Evolutionary conservation across 352 stramenopile genomes (phyloP), one percentile per base, ranked within the genome.

Genomic region (Plasmopara viticola): DNA sequence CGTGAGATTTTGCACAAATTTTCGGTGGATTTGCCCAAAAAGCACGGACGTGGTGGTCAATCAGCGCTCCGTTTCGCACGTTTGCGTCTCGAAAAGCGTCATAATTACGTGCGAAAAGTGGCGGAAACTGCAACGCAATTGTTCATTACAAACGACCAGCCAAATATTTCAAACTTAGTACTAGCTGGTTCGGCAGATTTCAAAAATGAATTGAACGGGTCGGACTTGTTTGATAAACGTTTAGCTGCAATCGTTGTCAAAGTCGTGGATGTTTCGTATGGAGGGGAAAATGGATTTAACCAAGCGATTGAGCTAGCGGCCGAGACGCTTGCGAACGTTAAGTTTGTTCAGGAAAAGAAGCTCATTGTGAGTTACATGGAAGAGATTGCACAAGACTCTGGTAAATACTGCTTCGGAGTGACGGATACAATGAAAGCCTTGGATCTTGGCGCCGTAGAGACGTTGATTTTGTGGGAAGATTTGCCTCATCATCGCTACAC

Each of bases 291-390:
- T 60, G 97, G 97, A 6, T 99, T 99, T 78, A 99, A 99, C 71
- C 97, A 99, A 79, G 97, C 96, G 18, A 99, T 99, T 72, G 97
- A 99, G 61, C 79, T 98, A 42, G 89, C 87, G 9, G 93, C 95
- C 6, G 97, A 99, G 72, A 97, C 96, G 37, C 74, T 99, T 6
- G 72, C 94, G 5, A 98, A 98, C 63, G 97, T 99, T 63, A 99
- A 99, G 76, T 95, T 99, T 45, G 96, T 99, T 53, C 96, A 99
- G 74, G 97, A 99, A 79, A 99, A 99, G 90, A 98, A 97, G 58
- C 76, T 99, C 28, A 95, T 99, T 44, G 93, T 97, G 64, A 94
- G 89, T 51, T 99, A 99, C 76, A 99, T 99, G 86, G 97, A 99
- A 55, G 96, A 99, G 74, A 99, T 99, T 60, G 90, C 87, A 34